phyloP scores from a whole-genome alignment of 306 rosid species.

The Dalbergia oliveri region DNA sequence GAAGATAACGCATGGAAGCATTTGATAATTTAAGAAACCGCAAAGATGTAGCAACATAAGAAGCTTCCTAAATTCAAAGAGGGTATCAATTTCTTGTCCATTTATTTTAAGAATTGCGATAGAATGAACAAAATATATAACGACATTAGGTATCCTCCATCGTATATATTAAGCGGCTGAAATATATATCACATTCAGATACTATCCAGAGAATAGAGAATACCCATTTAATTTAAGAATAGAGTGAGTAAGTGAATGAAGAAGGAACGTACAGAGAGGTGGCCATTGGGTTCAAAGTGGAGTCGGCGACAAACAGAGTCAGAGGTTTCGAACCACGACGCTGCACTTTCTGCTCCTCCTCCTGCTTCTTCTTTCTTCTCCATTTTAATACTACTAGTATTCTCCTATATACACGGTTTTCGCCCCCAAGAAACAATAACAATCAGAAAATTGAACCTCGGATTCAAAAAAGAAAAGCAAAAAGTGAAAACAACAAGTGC shows the following conservation, averaged over 20 bases:
- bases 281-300: constrained; percentile 70
- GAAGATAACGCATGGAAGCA: too few species aligned
- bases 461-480: background rate
- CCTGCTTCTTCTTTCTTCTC: constrained; percentile 40
- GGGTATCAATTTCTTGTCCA: too few species aligned
- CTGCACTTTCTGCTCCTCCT: constrained; percentile 46
- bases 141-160: too few species aligned
- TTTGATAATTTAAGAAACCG: too few species aligned
- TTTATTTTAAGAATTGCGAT: too few species aligned
- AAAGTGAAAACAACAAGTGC: background rate
- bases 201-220: background rate
- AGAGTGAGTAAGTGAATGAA: background rate
- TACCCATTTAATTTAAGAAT: background rate
- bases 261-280: constrained; percentile 66
- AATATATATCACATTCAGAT: background rate
- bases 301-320: constrained; percentile 63
- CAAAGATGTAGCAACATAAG: too few species aligned
- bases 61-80: too few species aligned
- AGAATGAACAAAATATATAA: too few species aligned
- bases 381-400: constrained; percentile 38
- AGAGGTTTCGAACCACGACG: constrained; percentile 78
- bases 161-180: too few species aligned
- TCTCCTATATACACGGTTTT: constrained; percentile 13
- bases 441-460: background rate
- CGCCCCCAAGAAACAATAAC: too few species aligned